Percentiles rank a stretch among this genome's conserved stretches.
Conservation (phyloP, 2,329 filamentous ascomycete species). For the Monilinia fructigena region DNA sequence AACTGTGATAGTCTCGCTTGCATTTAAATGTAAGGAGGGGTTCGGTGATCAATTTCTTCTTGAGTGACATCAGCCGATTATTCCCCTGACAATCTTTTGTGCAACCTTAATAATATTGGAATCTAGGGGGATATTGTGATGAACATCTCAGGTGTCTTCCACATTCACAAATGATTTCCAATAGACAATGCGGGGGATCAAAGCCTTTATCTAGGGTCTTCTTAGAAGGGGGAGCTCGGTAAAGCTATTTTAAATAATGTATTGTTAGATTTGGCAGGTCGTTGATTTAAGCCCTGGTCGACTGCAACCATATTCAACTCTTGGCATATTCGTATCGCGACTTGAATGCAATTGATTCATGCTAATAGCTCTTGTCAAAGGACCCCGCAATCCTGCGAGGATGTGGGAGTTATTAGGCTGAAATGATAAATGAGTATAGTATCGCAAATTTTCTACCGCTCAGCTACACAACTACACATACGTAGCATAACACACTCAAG, state of each 20-base stretch:
- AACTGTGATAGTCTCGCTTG: background rate
- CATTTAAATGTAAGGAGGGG: constrained; percentile 1
- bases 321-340: background rate
- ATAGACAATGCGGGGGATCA: constrained; percentile 9
- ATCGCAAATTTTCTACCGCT: background rate
- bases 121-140: background rate
- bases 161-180: background rate
- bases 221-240: constrained; percentile 1
- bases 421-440: background rate
- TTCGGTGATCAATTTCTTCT: constrained; percentile 17
- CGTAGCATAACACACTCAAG: background rate
- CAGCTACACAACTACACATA: background rate
- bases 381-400: background rate
- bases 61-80: constrained; percentile 18
- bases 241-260: background rate
- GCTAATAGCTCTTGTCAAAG: background rate
- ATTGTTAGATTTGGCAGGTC: constrained; percentile 10
- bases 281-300: background rate
- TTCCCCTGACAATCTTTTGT: constrained; percentile 11
- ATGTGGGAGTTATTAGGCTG: background rate
- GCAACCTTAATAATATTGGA: constrained; percentile 2
- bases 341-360: background rate
- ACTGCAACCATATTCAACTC: background rate
- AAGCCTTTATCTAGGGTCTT: background rate
- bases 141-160: background rate